Base-by-base conservation (phyloP, 2,329 filamentous ascomycete genomes). In the Alternaria ventricosa region DNA sequence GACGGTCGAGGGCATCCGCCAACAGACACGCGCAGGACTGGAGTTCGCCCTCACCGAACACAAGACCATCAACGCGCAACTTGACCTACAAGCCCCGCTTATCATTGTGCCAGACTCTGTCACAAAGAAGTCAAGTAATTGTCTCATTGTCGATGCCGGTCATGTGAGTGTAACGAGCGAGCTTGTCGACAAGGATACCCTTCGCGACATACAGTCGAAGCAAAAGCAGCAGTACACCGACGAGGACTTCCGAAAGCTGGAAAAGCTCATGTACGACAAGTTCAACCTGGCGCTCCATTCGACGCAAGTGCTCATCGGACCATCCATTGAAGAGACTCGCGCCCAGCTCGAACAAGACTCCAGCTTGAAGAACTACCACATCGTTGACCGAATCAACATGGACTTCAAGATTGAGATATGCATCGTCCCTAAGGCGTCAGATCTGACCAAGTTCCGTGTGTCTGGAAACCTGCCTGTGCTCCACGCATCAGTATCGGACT, bases 11-110 rank as follows among this genome's bases (percentile, higher is more conserved):
- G 95, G 94, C 8, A 85, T 99, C 62, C 88, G 96, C 33, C 94
- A 98, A 78, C 96, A 99, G 82, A 99, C 96, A 5, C 88, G 96
- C 77, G 95, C 96, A 54, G 95, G 96, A 25, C 87, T 99, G 33
- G 94, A 99, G 79, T 99, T 97, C 80, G 96, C 96, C 0, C 84
- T 99, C 4, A 92, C 97, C 74, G 96, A 99, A 77, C 96, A 99
- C 85, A 98, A 97, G 84, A 98, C 96, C 2, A 91, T 99, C 77
- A 97, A 99, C 73, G 95, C 95, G 13, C 93, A 98, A 72, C 86
- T 99, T 46, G 96, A 99, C 79, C 88, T 99, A 12, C 94, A 97
- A 77, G 96, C 96, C 0, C 96, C 96, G 36, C 87, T 99, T 1
- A 96, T 99, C 70, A 98, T 99, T 67, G 89, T 99, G 10, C 96